Evolutionary conservation across 2,329 filamentous ascomycete genomes (phyloP).

Genomic region (Torrubiellomyces zombiae): DNA sequence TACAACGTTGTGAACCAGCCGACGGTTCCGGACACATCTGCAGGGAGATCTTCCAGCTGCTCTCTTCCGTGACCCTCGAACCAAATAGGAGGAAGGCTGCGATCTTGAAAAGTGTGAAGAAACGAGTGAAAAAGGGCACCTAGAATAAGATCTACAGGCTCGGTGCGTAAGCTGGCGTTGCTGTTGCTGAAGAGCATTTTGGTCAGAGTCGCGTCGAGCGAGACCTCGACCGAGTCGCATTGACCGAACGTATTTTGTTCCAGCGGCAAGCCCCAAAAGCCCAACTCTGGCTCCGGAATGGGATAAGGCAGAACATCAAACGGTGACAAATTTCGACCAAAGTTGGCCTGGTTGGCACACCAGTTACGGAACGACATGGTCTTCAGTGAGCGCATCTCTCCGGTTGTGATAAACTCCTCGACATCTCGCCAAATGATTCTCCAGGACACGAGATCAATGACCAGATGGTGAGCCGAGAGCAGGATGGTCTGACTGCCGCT

Average conservation of each 20-base stretch:
- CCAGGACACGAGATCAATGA: constrained; percentile 31
- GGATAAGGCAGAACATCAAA: constrained; percentile 3
- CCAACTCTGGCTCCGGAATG: constrained; percentile 5
- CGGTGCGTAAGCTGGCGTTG: constrained; percentile 16
- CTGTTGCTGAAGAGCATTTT: constrained; percentile 8
- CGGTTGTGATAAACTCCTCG: constrained; percentile 4
- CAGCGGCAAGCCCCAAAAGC: constrained; percentile 7
- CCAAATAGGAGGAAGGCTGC: constrained; percentile 18
- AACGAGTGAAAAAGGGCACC: constrained; percentile 19
- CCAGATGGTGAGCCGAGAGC: constrained; percentile 7
- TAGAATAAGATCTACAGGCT: constrained; percentile 21
- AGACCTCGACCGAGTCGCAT: constrained; percentile 4
- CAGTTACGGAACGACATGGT: constrained; percentile 18
- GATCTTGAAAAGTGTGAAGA: constrained; percentile 14
- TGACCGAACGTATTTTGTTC: constrained; percentile 3
- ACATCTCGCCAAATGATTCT: constrained; percentile 15
- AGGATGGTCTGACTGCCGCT: constrained; percentile 4
- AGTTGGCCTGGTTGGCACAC: constrained; percentile 14
- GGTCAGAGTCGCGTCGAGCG: constrained; percentile 1
- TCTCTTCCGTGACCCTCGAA: constrained; percentile 26
- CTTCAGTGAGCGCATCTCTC: constrained; percentile 3
- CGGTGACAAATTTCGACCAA: constrained; percentile 6
- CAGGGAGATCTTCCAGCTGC: constrained; percentile 5
- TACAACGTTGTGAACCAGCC: constrained; percentile 29
- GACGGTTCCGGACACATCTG: constrained; percentile 22